These are phyloP conservation scores for Gracilariopsis chorda DNA, from an alignment of 23 red algal genomes.

Conservation along the genomic window DNA sequence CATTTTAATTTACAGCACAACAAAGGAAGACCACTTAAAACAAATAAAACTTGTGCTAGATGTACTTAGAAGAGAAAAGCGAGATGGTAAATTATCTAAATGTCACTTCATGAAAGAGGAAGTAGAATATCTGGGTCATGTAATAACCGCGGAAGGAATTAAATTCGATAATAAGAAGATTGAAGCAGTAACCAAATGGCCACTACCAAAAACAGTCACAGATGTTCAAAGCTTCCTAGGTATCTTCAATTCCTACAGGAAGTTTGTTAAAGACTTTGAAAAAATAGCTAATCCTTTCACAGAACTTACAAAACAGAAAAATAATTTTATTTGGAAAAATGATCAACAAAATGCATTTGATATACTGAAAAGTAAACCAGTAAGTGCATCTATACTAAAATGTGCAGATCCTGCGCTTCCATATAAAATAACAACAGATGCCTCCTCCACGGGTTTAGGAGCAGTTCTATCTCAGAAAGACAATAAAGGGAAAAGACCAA, in stretches of 20 bases:
- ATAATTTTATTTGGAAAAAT: neutral
- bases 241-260: neutral
- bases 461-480: neutral
- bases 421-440: neutral
- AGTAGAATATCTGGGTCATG: neutral
- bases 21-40: neutral
- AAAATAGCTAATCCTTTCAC: neutral
- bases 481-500: neutral
- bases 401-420: neutral
- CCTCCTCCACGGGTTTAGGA: neutral
- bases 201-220: neutral
- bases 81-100: neutral
- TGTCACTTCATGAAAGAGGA: neutral
- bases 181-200: neutral
- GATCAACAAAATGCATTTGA: neutral
- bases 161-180: neutral
- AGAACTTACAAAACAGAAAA: neutral
- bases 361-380: neutral
- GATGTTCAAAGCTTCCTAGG: neutral
- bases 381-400: neutral
- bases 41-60: neutral
- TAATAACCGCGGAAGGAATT: neutral
- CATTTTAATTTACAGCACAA: neutral
- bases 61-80: neutral
- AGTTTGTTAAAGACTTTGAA: neutral